phyloP scores from a whole-genome alignment of 1,284 basidiomycete genomes.

The Moesziomyces parantarcticus region DNA sequence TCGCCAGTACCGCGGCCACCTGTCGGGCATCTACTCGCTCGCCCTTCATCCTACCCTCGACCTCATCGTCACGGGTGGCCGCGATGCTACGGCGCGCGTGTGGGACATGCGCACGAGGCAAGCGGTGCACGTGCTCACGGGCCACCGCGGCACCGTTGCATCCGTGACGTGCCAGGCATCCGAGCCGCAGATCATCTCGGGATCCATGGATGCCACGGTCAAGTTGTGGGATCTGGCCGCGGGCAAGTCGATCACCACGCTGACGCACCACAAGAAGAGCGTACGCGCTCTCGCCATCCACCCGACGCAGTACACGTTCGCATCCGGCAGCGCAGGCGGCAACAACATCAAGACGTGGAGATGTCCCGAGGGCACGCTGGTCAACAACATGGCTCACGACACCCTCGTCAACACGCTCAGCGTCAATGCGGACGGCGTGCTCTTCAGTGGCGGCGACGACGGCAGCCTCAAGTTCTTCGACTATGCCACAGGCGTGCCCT shows the following conservation, averaged over 20 bases:
- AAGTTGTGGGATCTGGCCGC: conserved; percentile 98
- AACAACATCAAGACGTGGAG: conserved; percentile 99
- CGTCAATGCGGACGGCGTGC: conserved; percentile 93
- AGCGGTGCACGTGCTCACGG: conserved; percentile 90
- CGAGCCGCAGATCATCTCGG: conserved; percentile 97
- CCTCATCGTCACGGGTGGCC: conserved; percentile 90
- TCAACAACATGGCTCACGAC: conserved; percentile 95
- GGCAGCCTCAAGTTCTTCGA: conserved; percentile 71
- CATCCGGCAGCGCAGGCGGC: conserved; percentile 90
- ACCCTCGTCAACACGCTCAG: conserved; percentile 96
- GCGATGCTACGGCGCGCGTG: conserved; percentile 93
- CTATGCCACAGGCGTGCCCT: conserved; percentile 90
- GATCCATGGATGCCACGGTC: conserved; percentile 96
- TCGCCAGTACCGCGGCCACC: conserved; percentile 95
- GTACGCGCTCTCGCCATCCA: conserved; percentile 92
- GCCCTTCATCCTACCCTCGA: conserved; percentile 94
- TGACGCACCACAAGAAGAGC: conserved; percentile 98
- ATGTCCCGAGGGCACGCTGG: conserved; percentile 92
- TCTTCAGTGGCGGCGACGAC: conserved; percentile 81
- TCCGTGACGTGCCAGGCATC: conserved; percentile 94
- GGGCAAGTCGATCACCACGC: conserved; percentile 91
- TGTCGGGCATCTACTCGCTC: conserved; percentile 86
- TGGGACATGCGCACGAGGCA: conserved; percentile 99
- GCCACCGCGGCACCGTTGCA: conserved; percentile 93
- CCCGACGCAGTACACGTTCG: conserved; percentile 89